Base-by-base conservation (phyloP, 352 stramenopile species). In the Globisporangium iwayamae region DNA sequence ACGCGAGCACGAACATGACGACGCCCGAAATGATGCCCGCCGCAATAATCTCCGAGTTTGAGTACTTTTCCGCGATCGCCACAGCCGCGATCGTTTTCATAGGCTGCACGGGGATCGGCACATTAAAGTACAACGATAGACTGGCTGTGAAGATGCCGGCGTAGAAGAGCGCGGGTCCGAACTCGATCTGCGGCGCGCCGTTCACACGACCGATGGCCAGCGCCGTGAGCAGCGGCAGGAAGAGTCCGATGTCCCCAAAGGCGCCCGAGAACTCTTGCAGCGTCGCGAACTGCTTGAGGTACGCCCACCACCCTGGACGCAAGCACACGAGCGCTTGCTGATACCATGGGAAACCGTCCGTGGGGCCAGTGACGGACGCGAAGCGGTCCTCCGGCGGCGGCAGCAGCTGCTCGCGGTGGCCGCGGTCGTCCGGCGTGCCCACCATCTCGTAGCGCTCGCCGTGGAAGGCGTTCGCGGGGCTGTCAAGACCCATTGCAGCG, bases 71-170 rank as follows among this genome's bases (percentile, higher is more conserved):
- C 22, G 87, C 75, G 47, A 98, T 88, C 13, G 90, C 94, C 22
- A 97, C 88, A 10, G 93, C 90, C 4, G 91, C 75, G 58, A 98
- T 97, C 16, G 87, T 93, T 75, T 98, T 98, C 94, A 98, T 98
- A 14, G 94, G 94, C 71, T 98, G 94, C 22, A 98, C 87, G n/a
- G 89, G 91, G 74, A 98, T 98, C 48, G 94, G 94, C 36, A 97
- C 70, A 65, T 97, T 92, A 78, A 96, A 98, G 50, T 87, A 72
- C 30, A 85, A 78, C 30, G 91, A 90, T 13, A 95, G 86, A 1
- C 92, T 66, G 0, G 96, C 69, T 34, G 97, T 98, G 63, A 89
- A 93, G 10, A 96, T 60, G 0, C 94, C 94, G 1, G 91, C 85
- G 68, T 90, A 98, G 69, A 98, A 98, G n/a, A 98, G 74, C 57